phyloP scores from a whole-genome alignment of 2,329 filamentous ascomycete species.

The Trichoderma sp. region DNA sequence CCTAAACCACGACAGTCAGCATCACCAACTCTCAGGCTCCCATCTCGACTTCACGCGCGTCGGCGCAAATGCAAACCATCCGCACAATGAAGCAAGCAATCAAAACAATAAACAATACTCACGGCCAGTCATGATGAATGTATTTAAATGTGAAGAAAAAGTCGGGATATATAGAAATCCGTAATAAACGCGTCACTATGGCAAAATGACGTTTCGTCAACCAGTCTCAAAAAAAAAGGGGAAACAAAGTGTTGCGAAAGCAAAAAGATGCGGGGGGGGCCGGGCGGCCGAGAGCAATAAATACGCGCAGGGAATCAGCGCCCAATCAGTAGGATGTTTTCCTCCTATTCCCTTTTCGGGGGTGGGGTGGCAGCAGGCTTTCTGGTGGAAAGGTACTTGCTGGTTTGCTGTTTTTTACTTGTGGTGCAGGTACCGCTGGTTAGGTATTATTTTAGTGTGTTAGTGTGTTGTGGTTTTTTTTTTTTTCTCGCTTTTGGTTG shows the following conservation, averaged over 20 bases:
- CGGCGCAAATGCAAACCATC: background rate
- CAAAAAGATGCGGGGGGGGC: slow-evolving; percentile 31
- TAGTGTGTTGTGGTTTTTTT: background rate
- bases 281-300: slow-evolving; percentile 30
- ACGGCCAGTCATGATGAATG: slow-evolving; percentile 66
- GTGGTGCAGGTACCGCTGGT: background rate
- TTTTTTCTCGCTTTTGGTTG: background rate
- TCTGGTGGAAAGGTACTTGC: slow-evolving; percentile 10
- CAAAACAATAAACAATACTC: slow-evolving; percentile 42
- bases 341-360: slow-evolving; percentile 19
- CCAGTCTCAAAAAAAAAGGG: slow-evolving; percentile 20
- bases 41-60: background rate
- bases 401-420: slow-evolving; percentile 7
- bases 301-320: slow-evolving; percentile 39
- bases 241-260: slow-evolving; percentile 14
- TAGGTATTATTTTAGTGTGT: background rate
- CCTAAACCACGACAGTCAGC: slow-evolving; percentile 56
- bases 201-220: background rate
- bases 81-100: background rate
- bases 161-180: slow-evolving; percentile 14
- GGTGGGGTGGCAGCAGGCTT: slow-evolving; percentile 17
- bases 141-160: slow-evolving; percentile 18
- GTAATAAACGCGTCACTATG: slow-evolving; percentile 4
- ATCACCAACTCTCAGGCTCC: slow-evolving; percentile 12
- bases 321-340: slow-evolving; percentile 22